phyloP scores from a whole-genome alignment of 1,139 yeast species.

The Komagataea norvegica region DNA sequence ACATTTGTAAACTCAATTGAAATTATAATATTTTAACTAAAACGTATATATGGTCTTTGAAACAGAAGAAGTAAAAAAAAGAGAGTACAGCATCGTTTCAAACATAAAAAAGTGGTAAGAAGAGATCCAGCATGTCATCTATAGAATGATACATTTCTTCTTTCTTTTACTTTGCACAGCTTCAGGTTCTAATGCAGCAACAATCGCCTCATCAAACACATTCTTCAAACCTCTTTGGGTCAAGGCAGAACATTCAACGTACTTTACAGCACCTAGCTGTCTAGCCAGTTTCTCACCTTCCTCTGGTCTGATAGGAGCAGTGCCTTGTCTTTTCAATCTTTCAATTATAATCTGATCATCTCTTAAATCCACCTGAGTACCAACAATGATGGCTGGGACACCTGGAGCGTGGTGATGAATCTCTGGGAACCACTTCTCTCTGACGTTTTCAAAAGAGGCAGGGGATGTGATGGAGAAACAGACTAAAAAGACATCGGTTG shows the following conservation, averaged over 20 bases:
- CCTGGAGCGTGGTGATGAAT: conserved; percentile 98
- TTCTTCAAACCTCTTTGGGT: conserved; percentile 95
- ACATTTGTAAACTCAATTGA: no score
- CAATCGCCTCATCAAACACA: conserved; percentile 95
- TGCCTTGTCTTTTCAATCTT: conserved; percentile 84
- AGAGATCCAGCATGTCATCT: conserved; percentile 19
- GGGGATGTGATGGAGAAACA: conserved; percentile 96
- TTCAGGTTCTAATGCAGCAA: conserved; percentile 91
- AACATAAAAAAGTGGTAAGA: conserved; percentile 1
- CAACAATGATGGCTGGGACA: conserved; percentile 92
- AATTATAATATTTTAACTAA: background rate
- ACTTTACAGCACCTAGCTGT: conserved; percentile 91
- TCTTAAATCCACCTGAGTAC: conserved; percentile 92
- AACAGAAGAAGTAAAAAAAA: conserved; percentile 1
- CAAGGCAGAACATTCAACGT: conserved; percentile 96
- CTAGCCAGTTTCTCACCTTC: conserved; percentile 91
- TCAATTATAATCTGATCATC: conserved; percentile 88
- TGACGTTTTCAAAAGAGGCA: conserved; percentile 95
- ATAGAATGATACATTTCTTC: conserved; percentile 78
- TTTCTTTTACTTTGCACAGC: conserved; percentile 58
- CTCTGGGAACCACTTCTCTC: conserved; percentile 98
- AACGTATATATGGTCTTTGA: conserved; percentile 1
- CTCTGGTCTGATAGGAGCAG: conserved; percentile 79
- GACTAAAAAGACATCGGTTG: conserved; percentile 91
- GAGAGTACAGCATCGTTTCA: background rate